Conservation (phyloP, 768 basidiomycete genomes). For the Leccinum disarticulatum region DNA sequence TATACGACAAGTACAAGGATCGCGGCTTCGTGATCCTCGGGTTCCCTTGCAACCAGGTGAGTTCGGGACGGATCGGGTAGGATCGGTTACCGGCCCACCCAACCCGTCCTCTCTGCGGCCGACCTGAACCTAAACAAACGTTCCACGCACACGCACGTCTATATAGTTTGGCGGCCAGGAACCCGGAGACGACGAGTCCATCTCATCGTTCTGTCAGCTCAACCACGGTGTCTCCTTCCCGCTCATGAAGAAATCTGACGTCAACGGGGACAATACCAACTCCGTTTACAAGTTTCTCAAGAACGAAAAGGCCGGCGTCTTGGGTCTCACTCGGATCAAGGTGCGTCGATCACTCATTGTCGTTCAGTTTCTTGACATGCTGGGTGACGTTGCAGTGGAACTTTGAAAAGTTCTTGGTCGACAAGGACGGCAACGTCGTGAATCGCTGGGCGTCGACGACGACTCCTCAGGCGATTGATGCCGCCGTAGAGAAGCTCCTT, state of each 20-base stretch:
- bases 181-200: constrained; percentile 74
- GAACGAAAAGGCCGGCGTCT: constrained; percentile 67
- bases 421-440: constrained; percentile 74
- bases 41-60: constrained; percentile 89
- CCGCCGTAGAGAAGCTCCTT: constrained; percentile 62
- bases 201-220: constrained; percentile 69
- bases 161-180: constrained; percentile 82
- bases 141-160: neutral
- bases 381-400: constrained; percentile 61
- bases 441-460: constrained; percentile 78
- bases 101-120: too few species aligned
- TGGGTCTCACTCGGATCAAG: constrained; percentile 76
- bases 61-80: neutral
- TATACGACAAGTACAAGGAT: constrained; percentile 82
- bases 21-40: constrained; percentile 77
- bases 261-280: constrained; percentile 85
- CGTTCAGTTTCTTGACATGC: neutral
- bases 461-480: constrained; percentile 61
- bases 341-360: constrained; percentile 35
- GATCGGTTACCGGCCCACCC: too few species aligned
- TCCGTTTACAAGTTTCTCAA: constrained; percentile 87
- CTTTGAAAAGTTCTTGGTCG: constrained; percentile 86
- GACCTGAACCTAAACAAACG: neutral
- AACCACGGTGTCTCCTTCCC: constrained; percentile 93
- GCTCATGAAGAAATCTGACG: constrained; percentile 89